Evolutionary conservation across 2,329 filamentous ascomycete species (phyloP), one percentile per base, ranked within the genome.

Genomic region (Diaporthe sp.): DNA sequence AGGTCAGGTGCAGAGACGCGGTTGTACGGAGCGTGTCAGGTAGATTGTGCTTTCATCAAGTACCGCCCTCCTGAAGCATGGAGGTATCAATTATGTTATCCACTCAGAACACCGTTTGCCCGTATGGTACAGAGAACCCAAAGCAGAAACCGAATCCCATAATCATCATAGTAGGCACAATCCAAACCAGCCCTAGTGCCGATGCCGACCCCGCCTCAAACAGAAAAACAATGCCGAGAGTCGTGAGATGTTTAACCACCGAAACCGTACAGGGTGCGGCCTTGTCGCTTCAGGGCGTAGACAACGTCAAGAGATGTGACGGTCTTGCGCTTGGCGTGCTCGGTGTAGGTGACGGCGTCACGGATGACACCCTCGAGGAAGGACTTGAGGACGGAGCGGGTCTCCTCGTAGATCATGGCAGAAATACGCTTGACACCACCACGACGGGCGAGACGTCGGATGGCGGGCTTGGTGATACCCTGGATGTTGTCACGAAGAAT

Each of bases 341-440:
- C 93, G 81, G 93, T 95, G 89, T 95, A 95, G 84, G 93, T 95
- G 87, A 94, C 92, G 78, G 93, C 92, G 82, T 94, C 93, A 86
- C 93, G 91, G 85, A 95, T 95, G 86, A 95, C 93, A 85, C 92
- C 90, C 87, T 95, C 93, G 81, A 95, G 92, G 92, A 95, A 95
- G 86, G 93, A 93, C 91, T 95, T 95, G 82, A 95, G 90, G 82
- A 95, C 93, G 90, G 92, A 92, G 84, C 93, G 93, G 82, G 93
- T 95, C 89, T 95, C 92, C 85, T 94, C 93, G 89, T 95, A 95
- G 88, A 95, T 95, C 93, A 94, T 97, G 86, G 96, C 96, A 84
- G 95, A 98, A 84, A 98, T 98, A 98, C 96, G 96, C 95, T 98
- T 98, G 92, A 98, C 96, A 96, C 96, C 96, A 88, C 96, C 96